Evolutionary conservation across 441 rosid species (phyloP).

Genomic region (Flueggea neowawraea): DNA sequence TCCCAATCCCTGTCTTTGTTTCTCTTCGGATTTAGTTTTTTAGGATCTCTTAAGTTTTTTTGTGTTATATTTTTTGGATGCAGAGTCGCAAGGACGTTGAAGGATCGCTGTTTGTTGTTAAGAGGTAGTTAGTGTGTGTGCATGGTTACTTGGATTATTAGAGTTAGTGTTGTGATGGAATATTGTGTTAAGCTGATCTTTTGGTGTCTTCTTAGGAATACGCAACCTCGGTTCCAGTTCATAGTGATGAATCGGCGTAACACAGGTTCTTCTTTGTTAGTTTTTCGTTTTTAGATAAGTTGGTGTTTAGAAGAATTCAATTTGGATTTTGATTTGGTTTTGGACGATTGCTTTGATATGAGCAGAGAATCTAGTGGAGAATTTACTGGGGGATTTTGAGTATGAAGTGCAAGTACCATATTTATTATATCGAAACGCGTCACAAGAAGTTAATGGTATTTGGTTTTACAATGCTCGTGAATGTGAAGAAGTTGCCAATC

Average conservation of each 20-base stretch:
- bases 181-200: background rate
- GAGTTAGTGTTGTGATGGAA: background rate
- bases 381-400: constrained; percentile 74
- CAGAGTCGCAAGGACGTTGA: constrained; percentile 87
- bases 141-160: background rate
- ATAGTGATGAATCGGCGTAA: constrained; percentile 76
- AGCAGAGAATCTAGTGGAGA: constrained; percentile 70
- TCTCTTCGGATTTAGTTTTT: background rate
- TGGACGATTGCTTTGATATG: constrained; percentile 1
- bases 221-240: constrained; percentile 79
- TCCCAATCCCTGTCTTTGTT: background rate
- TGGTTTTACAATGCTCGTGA: constrained; percentile 74
- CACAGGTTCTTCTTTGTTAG: constrained; percentile 36
- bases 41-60: background rate
- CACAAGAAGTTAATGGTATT: constrained; percentile 79
- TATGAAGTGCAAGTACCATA: constrained; percentile 71
- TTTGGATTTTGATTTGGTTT: background rate
- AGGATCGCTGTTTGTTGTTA: constrained; percentile 80
- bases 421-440: constrained; percentile 57
- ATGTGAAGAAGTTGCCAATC: constrained; percentile 69
- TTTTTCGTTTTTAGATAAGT: background rate
- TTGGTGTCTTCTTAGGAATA: constrained; percentile 31
- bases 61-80: constrained; percentile 6
- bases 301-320: background rate
- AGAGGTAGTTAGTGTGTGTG: constrained; percentile 36